These are phyloP conservation scores for Nakazawaea anatomiae DNA, from an alignment of 805 yeast species.

Conservation along the genomic window DNA sequence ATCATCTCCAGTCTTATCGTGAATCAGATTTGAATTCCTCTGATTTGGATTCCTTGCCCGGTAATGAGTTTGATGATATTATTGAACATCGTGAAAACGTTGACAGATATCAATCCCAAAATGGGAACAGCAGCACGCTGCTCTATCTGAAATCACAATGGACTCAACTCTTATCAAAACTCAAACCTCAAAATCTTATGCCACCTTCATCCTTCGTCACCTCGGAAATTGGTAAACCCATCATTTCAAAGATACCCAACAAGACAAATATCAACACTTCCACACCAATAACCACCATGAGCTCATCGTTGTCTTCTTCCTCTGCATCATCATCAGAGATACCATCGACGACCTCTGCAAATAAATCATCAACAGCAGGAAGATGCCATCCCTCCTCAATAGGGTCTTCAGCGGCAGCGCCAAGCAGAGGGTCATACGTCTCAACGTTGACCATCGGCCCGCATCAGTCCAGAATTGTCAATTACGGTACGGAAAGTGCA, in stretches of 20 bases:
- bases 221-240: constrained; percentile 25
- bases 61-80: too few species aligned
- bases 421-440: constrained; percentile 28
- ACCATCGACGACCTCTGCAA: too few species aligned
- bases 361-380: too few species aligned
- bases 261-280: too few species aligned
- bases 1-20: not conserved
- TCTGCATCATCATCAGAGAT: not conserved
- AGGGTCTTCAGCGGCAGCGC: not conserved
- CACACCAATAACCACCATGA: not conserved
- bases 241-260: constrained; percentile 1
- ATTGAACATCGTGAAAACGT: not conserved
- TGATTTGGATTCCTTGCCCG: not conserved
- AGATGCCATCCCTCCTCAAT: too few species aligned
- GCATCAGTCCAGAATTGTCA: constrained; percentile 32
- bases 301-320: constrained; percentile 9
- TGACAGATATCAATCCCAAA: not conserved
- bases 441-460: constrained; percentile 36
- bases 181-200: constrained; percentile 16
- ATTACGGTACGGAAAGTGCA: constrained; percentile 37
- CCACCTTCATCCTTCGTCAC: constrained; percentile 24
- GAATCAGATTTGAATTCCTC: not conserved
- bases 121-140: not conserved
- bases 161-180: not conserved
- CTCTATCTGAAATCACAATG: constrained; percentile 2